These are phyloP conservation scores for Stemphylium lycopersici DNA, from an alignment of 2,329 filamentous ascomycete genomes.

Conservation along the genomic window DNA sequence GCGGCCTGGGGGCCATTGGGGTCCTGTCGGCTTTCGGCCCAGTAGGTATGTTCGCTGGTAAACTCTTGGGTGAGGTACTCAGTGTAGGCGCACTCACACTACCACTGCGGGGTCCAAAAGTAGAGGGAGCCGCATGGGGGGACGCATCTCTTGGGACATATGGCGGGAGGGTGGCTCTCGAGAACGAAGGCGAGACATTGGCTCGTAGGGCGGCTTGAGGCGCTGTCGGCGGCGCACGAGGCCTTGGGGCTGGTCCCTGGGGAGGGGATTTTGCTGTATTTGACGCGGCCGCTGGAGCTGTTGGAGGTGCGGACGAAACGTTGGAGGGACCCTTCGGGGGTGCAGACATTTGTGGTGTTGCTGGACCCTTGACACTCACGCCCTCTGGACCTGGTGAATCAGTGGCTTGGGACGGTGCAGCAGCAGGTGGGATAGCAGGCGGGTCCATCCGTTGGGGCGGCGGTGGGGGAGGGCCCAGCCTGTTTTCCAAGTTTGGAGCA, in stretches of 20 bases:
- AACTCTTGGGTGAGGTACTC: conserved; percentile 46
- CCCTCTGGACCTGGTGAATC: conserved; percentile 17
- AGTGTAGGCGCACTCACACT: conserved; percentile 26
- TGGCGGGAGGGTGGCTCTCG: conserved; percentile 33
- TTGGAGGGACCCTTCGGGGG: conserved; percentile 12
- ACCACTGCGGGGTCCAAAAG: conserved; percentile 32
- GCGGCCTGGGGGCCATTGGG: conserved; percentile 38
- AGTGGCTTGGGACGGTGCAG: conserved; percentile 13
- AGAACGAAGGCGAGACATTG: conserved; percentile 43
- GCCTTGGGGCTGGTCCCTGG: conserved; percentile 36
- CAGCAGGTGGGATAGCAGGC: conserved; percentile 22
- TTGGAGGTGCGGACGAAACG: conserved; percentile 5
- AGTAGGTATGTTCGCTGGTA: conserved; percentile 48
- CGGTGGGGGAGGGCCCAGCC: conserved; percentile 20
- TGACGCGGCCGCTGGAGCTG: conserved; percentile 12
- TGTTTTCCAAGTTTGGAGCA: conserved; percentile 25
- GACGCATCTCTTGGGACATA: conserved; percentile 38
- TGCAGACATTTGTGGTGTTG: conserved; percentile 11
- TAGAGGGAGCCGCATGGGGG: conserved; percentile 32
- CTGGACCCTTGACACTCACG: conserved; percentile 20
- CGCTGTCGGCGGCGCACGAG: conserved; percentile 40
- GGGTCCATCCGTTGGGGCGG: conserved; percentile 30
- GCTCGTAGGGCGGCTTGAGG: conserved; percentile 41
- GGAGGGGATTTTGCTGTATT: conserved; percentile 37
- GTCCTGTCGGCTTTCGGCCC: conserved; percentile 49